A percentile compares a stretch with the other conserved stretches of the same genome.
Conservation (phyloP, 495 filamentous ascomycete genomes). For the Neurospora africana region DNA sequence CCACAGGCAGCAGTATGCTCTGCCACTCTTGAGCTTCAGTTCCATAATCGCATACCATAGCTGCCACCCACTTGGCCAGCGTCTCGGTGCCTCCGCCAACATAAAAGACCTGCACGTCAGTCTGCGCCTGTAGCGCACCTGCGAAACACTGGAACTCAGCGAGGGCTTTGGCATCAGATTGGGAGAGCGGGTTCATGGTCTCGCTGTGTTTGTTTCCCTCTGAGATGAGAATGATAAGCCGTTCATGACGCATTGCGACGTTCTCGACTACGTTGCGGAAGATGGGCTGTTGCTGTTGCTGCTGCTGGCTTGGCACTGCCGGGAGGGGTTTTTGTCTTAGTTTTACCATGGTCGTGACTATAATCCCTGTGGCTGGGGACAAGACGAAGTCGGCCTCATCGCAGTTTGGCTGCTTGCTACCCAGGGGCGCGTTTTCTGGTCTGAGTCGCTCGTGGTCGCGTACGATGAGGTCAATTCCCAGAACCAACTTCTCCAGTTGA, state of each 20-base stretch:
- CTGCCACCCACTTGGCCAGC: slow-evolving; percentile 48
- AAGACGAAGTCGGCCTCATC: slow-evolving; percentile 69
- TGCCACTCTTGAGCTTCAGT: slow-evolving; percentile 18
- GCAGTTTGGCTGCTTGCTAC: slow-evolving; percentile 23
- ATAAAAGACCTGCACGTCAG: slow-evolving; percentile 37
- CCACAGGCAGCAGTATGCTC: slow-evolving; percentile 29
- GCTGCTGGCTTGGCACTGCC: slow-evolving; percentile 32
- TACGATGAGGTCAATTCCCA: slow-evolving; percentile 45
- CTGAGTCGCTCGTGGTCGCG: slow-evolving; percentile 44
- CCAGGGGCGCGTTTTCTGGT: slow-evolving; percentile 19
- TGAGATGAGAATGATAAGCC: slow-evolving; percentile 59
- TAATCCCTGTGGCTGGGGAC: slow-evolving; percentile 57
- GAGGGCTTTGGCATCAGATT: slow-evolving; percentile 42
- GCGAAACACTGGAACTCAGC: slow-evolving; percentile 45
- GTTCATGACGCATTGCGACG: slow-evolving; percentile 54
- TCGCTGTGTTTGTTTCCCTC: slow-evolving; percentile 35
- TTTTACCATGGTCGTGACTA: slow-evolving; percentile 62
- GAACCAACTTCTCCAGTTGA: slow-evolving; percentile 39
- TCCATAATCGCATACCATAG: slow-evolving; percentile 30
- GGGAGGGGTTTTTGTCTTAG: slow-evolving; percentile 64
- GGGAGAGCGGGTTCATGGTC: slow-evolving; percentile 24
- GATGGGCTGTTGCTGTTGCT: slow-evolving; percentile 21
- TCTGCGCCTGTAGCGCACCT: slow-evolving; percentile 21
- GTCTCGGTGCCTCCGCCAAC: slow-evolving; percentile 48
- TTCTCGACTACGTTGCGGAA: slow-evolving; percentile 47